These are phyloP conservation scores for Phytopythium boreale DNA, from an alignment of 352 stramenopile species.

Conservation along the genomic window DNA sequence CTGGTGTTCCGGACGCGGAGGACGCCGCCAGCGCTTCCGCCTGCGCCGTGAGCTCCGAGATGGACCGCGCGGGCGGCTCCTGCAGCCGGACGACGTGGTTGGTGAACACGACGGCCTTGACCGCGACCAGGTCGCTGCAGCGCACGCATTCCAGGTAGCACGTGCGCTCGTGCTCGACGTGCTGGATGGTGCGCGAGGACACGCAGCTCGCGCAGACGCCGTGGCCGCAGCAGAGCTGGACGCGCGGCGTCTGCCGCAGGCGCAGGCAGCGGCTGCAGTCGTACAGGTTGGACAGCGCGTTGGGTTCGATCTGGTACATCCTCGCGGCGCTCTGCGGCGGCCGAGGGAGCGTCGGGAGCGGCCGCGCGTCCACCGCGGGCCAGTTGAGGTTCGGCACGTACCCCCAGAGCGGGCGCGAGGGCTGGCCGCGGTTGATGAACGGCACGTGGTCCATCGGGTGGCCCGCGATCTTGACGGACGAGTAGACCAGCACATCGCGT, in stretches of 20 bases:
- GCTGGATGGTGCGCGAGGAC: constrained; percentile 36
- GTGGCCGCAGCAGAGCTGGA: constrained; percentile 69
- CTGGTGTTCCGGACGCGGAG: too few relatives aligned
- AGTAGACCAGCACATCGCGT: constrained; percentile 46
- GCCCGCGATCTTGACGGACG: constrained; percentile 72
- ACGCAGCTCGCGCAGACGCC: constrained; percentile 56
- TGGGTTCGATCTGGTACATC: constrained; percentile 28
- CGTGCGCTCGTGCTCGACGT: constrained; percentile 33
- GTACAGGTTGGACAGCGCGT: constrained; percentile 42
- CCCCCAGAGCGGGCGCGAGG: constrained; percentile 56
- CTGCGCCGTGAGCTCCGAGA: constrained; percentile 25
- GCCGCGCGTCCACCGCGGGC: neutral
- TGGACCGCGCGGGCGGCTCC: constrained; percentile 23
- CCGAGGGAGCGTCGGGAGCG: constrained; percentile 13
- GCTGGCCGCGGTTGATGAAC: constrained; percentile 54
- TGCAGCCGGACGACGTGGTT: constrained; percentile 53
- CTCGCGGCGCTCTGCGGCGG: constrained; percentile 14
- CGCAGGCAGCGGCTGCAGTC: constrained; percentile 55
- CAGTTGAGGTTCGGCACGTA: constrained; percentile 19
- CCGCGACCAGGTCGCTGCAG: constrained; percentile 46
- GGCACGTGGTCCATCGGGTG: constrained; percentile 76
- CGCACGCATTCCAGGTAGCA: constrained; percentile 55
- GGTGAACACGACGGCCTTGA: constrained; percentile 58
- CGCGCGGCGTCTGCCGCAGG: constrained; percentile 47
- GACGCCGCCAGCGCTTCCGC: neutral